Evolutionary conservation across 2,329 filamentous ascomycete genomes (phyloP).

Genomic region (Botrytis deweyae): DNA sequence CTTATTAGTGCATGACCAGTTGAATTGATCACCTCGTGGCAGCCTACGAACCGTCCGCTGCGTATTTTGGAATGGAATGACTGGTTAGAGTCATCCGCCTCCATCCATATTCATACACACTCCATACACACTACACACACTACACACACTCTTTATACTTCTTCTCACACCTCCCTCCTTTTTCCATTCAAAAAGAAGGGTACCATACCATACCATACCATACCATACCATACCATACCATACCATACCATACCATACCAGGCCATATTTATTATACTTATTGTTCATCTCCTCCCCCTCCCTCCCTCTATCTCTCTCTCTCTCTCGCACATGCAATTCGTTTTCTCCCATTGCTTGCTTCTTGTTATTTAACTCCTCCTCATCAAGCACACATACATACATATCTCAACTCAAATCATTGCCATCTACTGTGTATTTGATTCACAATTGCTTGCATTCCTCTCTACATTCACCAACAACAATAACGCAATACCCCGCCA

Average conservation of each 20-base stretch:
- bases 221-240: not conserved
- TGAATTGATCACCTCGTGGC: slow-evolving; percentile 23
- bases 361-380: not conserved
- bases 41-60: slow-evolving; percentile 22
- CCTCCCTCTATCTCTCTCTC: too few species aligned
- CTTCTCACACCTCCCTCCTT: slow-evolving; percentile 7
- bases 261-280: not conserved
- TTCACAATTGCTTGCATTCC: slow-evolving; percentile 27
- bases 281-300: not conserved
- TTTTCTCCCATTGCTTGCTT: not conserved
- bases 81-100: slow-evolving; percentile 20
- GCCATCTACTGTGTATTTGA: not conserved
- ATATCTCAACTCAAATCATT: not conserved
- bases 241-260: not conserved
- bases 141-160: not conserved
- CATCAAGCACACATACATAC: not conserved
- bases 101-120: slow-evolving; percentile 14
- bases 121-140: not conserved
- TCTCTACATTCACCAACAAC: slow-evolving; percentile 23
- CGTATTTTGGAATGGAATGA: slow-evolving; percentile 15
- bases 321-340: slow-evolving; percentile 5
- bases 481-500: slow-evolving; percentile 22
- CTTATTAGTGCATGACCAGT: slow-evolving; percentile 23
- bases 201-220: not conserved
- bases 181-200: not conserved